Evolutionary conservation across 2,329 filamentous ascomycete species (phyloP), one percentile per base, ranked within the genome.

Genomic region (Colletotrichum nymphaeae): DNA sequence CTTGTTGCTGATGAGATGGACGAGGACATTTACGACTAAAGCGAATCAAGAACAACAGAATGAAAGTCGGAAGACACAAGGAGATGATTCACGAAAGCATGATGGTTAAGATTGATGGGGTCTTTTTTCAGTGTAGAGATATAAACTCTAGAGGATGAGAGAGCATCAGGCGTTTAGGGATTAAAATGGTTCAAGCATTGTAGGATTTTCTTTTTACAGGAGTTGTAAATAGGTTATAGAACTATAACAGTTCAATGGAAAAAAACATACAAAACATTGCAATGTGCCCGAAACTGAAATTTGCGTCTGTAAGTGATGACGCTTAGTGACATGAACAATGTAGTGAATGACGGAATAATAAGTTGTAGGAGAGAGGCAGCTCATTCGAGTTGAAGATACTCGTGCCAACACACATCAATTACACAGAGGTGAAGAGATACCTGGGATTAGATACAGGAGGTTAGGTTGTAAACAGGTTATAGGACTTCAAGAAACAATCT

Each of bases 1-100:
- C 80, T 92, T 75, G 85, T 87, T 62, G 84, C 87, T 19, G 88
- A 92, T 78, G 85, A 87, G 69, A 91, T 90, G 87, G 90, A 92
- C 60, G 87, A 91, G 78, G 90, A 91, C 70, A 84, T 86, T 71
- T 86, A 86, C 73, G 82, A 85, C 74, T 86, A 81, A 80, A 22
- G 14, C n/a, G 37, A 42, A 42, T 42, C 30, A 24, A 4, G 14
- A 1, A 42, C 14, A 37, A 11, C 14, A 57, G 3, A 28, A 26
- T 24, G 19, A 24, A 32, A 32, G 24, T 19, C 5, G 5, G 30
- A 22, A 46, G 55, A 12, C 14, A 53, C 32, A 35, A 22, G 11
- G 22, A n/a, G 55, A 73, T 28, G 46, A 66, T 56, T 63, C 42
- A 73, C 9, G 63, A 62, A 62, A 71, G 57, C 11, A 73, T 63